Evolutionary conservation across 768 basidiomycete species (phyloP).

Genomic region (Termitomyces bulborhizus): DNA sequence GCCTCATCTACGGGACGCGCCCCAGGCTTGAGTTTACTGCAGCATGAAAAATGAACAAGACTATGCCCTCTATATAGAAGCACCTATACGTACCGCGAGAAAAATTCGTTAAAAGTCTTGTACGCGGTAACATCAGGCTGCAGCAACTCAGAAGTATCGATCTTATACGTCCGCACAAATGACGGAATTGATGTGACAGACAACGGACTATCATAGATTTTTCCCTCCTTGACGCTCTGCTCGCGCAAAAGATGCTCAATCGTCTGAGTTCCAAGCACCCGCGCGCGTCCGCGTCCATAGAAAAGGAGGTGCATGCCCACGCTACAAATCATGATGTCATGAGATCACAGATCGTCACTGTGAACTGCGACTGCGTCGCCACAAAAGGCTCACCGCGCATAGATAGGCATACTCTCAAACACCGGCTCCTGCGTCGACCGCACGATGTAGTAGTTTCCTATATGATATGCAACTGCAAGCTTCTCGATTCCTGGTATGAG

Average conservation of each 20-base stretch:
- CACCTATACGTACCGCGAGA: conserved; percentile 36
- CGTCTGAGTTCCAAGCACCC: conserved; percentile 38
- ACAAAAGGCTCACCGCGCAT: conserved; percentile 32
- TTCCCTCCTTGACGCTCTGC: conserved; percentile 55
- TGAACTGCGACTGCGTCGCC: no score
- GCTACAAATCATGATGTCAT: conserved; percentile 14
- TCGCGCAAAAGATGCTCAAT: conserved; percentile 47
- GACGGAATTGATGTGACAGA: conserved; percentile 46
- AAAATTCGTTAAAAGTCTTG: conserved; percentile 74
- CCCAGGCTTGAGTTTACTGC: conserved; percentile 46
- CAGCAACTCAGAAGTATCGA: conserved; percentile 55
- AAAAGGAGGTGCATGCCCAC: conserved; percentile 78
- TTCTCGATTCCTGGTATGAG: conserved; percentile 52
- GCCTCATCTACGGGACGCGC: conserved; percentile 58
- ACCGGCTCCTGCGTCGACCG: conserved; percentile 43
- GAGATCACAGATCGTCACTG: no score
- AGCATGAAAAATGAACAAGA: no score
- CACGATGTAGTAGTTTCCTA: conserved; percentile 53
- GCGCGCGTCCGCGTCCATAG: conserved; percentile 45
- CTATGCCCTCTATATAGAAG: background rate
- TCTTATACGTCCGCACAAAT: conserved; percentile 49
- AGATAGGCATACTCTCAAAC: conserved; percentile 75
- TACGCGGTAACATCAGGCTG: conserved; percentile 59
- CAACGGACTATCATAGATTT: conserved; percentile 46
- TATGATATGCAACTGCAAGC: conserved; percentile 44